A percentile compares a stretch with the other conserved stretches of the same genome.
phyloP scores from a whole-genome alignment of 2,329 filamentous ascomycete species.

The Exophiala spinifera region DNA sequence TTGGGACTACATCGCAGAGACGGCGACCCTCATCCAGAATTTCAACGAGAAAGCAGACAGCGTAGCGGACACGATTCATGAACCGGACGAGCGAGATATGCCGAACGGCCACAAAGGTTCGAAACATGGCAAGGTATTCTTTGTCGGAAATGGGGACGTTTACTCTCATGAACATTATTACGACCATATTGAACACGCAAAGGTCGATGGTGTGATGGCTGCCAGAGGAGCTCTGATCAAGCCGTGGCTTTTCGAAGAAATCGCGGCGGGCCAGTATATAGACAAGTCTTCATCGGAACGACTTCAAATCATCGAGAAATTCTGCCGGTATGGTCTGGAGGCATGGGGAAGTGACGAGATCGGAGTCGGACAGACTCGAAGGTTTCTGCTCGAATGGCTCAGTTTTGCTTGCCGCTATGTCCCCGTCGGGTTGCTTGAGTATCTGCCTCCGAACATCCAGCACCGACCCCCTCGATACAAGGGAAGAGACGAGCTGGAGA shows the following conservation, averaged over 20 bases:
- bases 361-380: constrained; percentile 82
- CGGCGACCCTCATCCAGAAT: constrained; percentile 75
- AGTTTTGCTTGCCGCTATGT: constrained; percentile 92
- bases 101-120: constrained; percentile 49
- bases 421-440: constrained; percentile 81
- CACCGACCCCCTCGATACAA: constrained; percentile 81
- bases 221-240: constrained; percentile 95
- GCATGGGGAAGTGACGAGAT: constrained; percentile 95
- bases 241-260: constrained; percentile 98
- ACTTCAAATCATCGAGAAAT: constrained; percentile 80
- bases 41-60: constrained; percentile 68
- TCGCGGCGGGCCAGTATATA: constrained; percentile 83
- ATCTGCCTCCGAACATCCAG: constrained; percentile 82
- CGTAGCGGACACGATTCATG: constrained; percentile 70
- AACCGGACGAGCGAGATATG: constrained; percentile 71
- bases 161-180: constrained; percentile 90
- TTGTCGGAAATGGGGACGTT: constrained; percentile 94
- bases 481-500: constrained; percentile 88
- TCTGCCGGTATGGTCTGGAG: constrained; percentile 84
- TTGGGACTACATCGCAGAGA: constrained; percentile 92
- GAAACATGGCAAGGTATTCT: constrained; percentile 66
- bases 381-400: constrained; percentile 93
- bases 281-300: constrained; percentile 92
- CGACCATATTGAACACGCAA: constrained; percentile 69
- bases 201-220: constrained; percentile 93